Evolutionary conservation across 768 basidiomycete genomes (phyloP).

Genomic region (Lactarius psammicola): DNA sequence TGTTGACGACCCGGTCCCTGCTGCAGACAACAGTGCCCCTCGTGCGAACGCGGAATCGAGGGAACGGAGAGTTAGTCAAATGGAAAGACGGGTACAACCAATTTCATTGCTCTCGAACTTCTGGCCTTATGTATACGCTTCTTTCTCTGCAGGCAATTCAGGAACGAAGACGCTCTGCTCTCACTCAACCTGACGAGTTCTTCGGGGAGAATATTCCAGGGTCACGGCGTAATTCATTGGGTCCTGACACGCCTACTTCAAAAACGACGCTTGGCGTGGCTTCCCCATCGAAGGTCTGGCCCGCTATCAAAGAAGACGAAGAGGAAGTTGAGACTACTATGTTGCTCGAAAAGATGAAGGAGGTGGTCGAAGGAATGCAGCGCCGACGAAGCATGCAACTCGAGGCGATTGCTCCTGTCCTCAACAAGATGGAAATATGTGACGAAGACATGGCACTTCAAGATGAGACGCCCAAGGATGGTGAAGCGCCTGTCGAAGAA

Average conservation of each 20-base stretch:
- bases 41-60: neutral
- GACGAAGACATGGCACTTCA: slow-evolving; percentile 43
- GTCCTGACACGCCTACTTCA: slow-evolving; percentile 21
- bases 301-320: slow-evolving; percentile 31
- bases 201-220: slow-evolving; percentile 57
- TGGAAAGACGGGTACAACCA: slow-evolving; percentile 16
- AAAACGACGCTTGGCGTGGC: neutral
- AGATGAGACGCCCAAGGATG: slow-evolving; percentile 24
- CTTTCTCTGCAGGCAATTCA: slow-evolving; percentile 49
- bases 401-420: slow-evolving; percentile 35
- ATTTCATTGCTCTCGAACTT: neutral
- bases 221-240: slow-evolving; percentile 39
- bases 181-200: slow-evolving; percentile 47
- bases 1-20: slow-evolving; percentile 51
- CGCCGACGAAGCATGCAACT: slow-evolving; percentile 36
- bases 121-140: neutral
- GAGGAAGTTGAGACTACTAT: slow-evolving; percentile 38
- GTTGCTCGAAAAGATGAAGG: slow-evolving; percentile 40
- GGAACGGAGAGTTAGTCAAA: slow-evolving; percentile 10
- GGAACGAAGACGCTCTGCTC: slow-evolving; percentile 59
- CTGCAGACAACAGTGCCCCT: slow-evolving; percentile 1
- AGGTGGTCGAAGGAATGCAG: slow-evolving; percentile 40
- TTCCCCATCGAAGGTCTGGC: slow-evolving; percentile 24
- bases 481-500: slow-evolving; percentile 17
- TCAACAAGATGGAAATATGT: slow-evolving; percentile 36